Conservation (phyloP, 371 early-diverging fungal genomes). For the Synchytrium microbalum region DNA sequence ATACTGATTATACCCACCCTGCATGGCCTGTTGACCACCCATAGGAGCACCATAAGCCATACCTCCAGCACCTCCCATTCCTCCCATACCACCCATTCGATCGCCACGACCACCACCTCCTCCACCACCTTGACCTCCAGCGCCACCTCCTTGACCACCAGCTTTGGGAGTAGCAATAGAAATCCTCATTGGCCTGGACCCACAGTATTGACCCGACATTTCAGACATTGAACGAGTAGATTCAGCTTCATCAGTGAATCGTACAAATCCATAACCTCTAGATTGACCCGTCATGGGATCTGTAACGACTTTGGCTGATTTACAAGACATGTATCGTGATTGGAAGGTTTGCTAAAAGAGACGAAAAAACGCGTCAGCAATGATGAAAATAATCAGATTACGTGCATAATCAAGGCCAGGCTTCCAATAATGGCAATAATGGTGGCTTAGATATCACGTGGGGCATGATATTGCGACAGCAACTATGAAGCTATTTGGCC, state of each 20-base stretch:
- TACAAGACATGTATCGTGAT: constrained; percentile 52
- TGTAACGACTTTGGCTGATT: constrained; percentile 76
- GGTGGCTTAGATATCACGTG: no score
- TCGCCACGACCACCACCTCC: constrained; percentile 9
- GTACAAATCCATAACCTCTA: constrained; percentile 76
- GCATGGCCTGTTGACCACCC: constrained; percentile 12
- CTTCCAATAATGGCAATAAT: constrained; percentile 2
- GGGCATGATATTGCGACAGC: no score
- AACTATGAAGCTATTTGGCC: constrained; percentile 2
- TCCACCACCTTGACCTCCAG: constrained; percentile 10
- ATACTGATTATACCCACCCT: constrained; percentile 19
- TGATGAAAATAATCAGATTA: neutral
- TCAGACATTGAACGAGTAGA: constrained; percentile 67
- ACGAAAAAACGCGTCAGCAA: neutral
- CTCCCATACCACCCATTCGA: neutral
- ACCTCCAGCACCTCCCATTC: neutral
- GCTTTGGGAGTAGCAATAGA: constrained; percentile 77
- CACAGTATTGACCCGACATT: constrained; percentile 65
- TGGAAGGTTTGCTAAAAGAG: constrained; percentile 32
- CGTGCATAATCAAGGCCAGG: neutral
- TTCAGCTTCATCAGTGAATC: constrained; percentile 64
- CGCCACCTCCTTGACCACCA: constrained; percentile 19
- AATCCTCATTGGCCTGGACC: constrained; percentile 74
- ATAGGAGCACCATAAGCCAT: constrained; percentile 3
- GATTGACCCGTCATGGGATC: constrained; percentile 67